Evolutionary conservation across 306 rosid genomes (phyloP), one percentile per base, ranked within the genome.

Genomic region (Sophora flavescens): DNA sequence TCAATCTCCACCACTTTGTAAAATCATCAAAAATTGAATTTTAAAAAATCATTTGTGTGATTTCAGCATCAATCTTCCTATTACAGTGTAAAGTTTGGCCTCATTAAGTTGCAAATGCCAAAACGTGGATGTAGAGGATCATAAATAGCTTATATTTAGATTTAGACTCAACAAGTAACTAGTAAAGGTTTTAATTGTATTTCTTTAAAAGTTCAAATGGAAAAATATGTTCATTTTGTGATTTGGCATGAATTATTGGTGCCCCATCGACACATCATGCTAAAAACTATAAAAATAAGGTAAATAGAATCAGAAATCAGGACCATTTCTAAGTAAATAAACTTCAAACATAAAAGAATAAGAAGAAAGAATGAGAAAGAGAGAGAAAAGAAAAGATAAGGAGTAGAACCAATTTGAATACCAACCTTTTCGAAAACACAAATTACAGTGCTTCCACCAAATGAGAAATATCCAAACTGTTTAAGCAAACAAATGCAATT

Each of bases 381-480:
- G 8, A 8, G 7, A 63, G 15, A 30, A 32, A 30, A 32, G n/a
- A 42, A 53, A 70, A 26, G 17, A 30, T 30, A 15, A 42, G 30
- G 15, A 64, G 42, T 61, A 80, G n/a, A 60, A 41, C 26, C 5
- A 26, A 16, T 48, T 8, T 28, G 33, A 44, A 75, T 15, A 84
- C 93, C 50, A 76, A 91, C 98, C 98, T 90, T 89, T 84, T 89
- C 92, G 10, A 95, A 92, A 72, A 90, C 89, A 64, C 97, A 95
- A 59, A 95, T 92, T 36, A 92, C 97, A 13, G 98, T 95, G 88
- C 98, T 95, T 84, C 98, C 98, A 53, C 98, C 96, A 66, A 95
- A 95, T 50, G 97, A 92, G 89, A 95, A 95, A 83, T 92, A 92
- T 81, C 98, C 98, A 62, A 95, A 90, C 97, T 95, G 95, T 61